A percentile compares a stretch with the other conserved stretches of the same genome.
These are phyloP conservation scores for Eimeria praecox DNA, from an alignment of 169 alveolate genomes.

Conservation along the genomic window DNA sequence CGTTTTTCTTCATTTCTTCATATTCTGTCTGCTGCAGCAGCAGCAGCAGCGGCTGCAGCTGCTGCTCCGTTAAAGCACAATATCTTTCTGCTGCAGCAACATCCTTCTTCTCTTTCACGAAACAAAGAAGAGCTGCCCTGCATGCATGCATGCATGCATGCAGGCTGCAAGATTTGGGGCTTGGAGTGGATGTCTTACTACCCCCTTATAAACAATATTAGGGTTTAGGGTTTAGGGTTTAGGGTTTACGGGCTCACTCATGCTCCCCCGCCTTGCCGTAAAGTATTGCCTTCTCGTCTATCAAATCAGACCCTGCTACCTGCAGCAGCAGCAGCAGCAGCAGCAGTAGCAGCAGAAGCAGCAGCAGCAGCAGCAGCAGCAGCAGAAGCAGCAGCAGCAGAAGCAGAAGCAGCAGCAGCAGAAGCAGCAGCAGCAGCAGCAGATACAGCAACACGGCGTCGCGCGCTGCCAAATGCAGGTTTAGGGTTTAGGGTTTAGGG, in stretches of 20 bases:
- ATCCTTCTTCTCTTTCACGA: neutral
- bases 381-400: too few relatives aligned
- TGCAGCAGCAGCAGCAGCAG: conserved; percentile 36
- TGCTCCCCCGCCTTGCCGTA: conserved; percentile 34
- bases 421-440: neutral
- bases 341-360: neutral
- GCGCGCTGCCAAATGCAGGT: neutral
- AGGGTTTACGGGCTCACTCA: conserved; percentile 11
- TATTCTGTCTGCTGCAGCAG: conserved; percentile 7
- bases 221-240: conserved; percentile 8
- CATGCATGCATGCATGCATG: neutral
- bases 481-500: conserved; percentile 27
- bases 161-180: neutral
- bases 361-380: neutral
- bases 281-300: conserved; percentile 10
- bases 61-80: neutral
- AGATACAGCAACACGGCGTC: neutral
- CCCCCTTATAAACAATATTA: neutral
- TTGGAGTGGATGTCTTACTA: neutral
- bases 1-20: neutral
- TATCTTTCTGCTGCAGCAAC: conserved; percentile 33
- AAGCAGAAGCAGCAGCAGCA: too few relatives aligned
- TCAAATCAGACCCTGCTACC: conserved; percentile 18
- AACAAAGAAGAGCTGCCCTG: conserved; percentile 6
- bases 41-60: conserved; percentile 39